A percentile compares a stretch with the other conserved stretches of the same genome.
These are phyloP conservation scores for Camelina laxa DNA, from an alignment of 345 rosid genomes.

Conservation along the genomic window DNA sequence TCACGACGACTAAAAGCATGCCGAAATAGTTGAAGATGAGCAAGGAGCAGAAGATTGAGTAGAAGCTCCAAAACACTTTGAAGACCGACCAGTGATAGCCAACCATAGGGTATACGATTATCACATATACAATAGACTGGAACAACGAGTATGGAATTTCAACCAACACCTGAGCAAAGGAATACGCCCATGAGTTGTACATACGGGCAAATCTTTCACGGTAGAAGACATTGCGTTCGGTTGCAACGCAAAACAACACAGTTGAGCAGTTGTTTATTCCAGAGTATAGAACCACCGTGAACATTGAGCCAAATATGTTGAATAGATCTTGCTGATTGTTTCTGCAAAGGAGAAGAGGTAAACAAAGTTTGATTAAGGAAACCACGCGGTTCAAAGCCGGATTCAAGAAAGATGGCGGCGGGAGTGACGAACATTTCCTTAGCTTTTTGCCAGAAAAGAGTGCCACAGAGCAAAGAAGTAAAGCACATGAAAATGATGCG, in stretches of 20 bases:
- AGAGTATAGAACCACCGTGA: constrained; percentile 36
- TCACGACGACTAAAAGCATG: constrained; percentile 50
- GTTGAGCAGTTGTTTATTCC: constrained; percentile 48
- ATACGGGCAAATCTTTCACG: constrained; percentile 51
- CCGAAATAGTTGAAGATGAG: constrained; percentile 52
- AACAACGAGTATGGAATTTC: constrained; percentile 55
- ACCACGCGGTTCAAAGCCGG: background rate
- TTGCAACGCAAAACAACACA: constrained; percentile 42
- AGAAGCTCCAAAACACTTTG: constrained; percentile 54
- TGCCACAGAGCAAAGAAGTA: constrained; percentile 50
- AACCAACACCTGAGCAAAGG: constrained; percentile 56
- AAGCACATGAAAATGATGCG: constrained; percentile 43
- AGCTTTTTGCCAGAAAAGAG: constrained; percentile 58
- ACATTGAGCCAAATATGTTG: constrained; percentile 48
- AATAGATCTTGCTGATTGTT: constrained; percentile 47
- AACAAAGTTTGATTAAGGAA: background rate
- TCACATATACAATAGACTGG: constrained; percentile 41
- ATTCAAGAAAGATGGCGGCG: background rate
- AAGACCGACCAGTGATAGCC: constrained; percentile 46
- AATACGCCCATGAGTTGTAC: constrained; percentile 56
- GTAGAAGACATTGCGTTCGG: constrained; percentile 47
- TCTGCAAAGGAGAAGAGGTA: constrained; percentile 30
- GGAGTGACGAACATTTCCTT: constrained; percentile 48
- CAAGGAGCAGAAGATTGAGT: constrained; percentile 52
- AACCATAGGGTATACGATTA: constrained; percentile 49